Percentiles rank a stretch among this genome's conserved stretches.
phyloP scores from a whole-genome alignment of 345 rosid species.

The Populus euphratica region DNA sequence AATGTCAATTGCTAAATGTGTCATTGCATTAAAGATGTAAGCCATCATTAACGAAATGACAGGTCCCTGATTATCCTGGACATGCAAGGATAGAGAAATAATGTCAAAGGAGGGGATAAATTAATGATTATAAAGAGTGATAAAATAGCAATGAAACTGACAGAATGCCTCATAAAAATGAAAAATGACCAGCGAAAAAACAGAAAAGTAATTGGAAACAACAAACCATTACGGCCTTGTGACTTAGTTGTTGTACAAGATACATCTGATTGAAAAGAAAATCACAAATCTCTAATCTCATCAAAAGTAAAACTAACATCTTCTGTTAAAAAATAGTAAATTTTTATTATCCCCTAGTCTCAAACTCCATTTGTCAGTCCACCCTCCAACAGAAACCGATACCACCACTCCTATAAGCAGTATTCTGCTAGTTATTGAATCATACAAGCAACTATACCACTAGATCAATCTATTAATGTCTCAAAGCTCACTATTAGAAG shows the following conservation, averaged over 20 bases:
- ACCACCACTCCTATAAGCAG: background rate
- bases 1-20: slow-evolving; percentile 64
- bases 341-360: background rate
- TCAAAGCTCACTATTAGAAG: background rate
- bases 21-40: slow-evolving; percentile 74
- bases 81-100: slow-evolving; percentile 22
- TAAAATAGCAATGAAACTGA: slow-evolving; percentile 1
- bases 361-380: background rate
- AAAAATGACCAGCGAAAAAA: background rate
- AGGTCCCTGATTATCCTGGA: slow-evolving; percentile 75
- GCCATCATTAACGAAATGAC: slow-evolving; percentile 67
- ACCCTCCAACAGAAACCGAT: background rate
- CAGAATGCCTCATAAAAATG: background rate
- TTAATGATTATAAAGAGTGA: background rate
- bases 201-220: background rate
- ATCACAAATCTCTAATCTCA: background rate
- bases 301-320: background rate
- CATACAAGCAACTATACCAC: too few species aligned
- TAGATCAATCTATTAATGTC: background rate
- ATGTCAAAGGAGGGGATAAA: slow-evolving; percentile 16
- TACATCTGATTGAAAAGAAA: background rate
- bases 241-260: background rate
- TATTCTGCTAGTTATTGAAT: background rate
- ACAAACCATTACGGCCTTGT: background rate
- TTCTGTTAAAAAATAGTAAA: background rate